Conservation (phyloP, 768 basidiomycete genomes). For the Boletus bicolor region DNA sequence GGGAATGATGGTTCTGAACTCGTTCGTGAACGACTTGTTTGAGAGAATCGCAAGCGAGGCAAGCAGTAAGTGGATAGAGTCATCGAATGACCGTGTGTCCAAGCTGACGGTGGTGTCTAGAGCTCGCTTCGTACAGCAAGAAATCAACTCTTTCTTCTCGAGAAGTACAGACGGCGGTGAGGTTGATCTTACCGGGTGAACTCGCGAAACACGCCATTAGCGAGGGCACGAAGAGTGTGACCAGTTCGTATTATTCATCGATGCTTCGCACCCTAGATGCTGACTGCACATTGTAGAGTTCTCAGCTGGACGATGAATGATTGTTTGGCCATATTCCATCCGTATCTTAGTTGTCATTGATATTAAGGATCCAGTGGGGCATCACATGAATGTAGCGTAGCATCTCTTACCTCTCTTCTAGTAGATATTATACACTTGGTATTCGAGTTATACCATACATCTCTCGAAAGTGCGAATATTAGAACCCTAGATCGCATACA, state of each 20-base stretch:
- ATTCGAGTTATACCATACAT: not conserved
- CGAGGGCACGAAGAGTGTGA: conserved; percentile 67
- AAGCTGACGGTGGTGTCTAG: conserved; percentile 19
- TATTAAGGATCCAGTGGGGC: not conserved
- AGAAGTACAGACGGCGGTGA: conserved; percentile 68
- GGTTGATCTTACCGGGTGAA: conserved; percentile 69
- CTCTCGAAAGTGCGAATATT: not conserved
- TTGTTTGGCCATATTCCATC: not conserved
- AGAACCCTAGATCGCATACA: conserved; percentile 21
- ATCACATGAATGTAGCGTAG: conserved; percentile 22
- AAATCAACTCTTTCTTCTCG: conserved; percentile 73
- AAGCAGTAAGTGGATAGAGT: conserved; percentile 36
- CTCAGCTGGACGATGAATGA: conserved; percentile 20
- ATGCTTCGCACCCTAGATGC: not conserved
- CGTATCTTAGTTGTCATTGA: not conserved
- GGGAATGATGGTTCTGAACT: conserved; percentile 57
- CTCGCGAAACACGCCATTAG: conserved; percentile 75
- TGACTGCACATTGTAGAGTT: conserved; percentile 23
- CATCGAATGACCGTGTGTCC: not conserved
- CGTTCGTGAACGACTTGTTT: conserved; percentile 62
- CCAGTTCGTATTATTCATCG: conserved; percentile 27
- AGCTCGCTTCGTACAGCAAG: conserved; percentile 68
- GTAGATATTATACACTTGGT: conserved; percentile 14
- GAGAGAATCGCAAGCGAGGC: conserved; percentile 56
- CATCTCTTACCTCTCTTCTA: conserved; percentile 12